Evolutionary conservation across 495 filamentous ascomycete genomes (phyloP), one percentile per base, ranked within the genome.

Genomic region (Penicillium turbatum): DNA sequence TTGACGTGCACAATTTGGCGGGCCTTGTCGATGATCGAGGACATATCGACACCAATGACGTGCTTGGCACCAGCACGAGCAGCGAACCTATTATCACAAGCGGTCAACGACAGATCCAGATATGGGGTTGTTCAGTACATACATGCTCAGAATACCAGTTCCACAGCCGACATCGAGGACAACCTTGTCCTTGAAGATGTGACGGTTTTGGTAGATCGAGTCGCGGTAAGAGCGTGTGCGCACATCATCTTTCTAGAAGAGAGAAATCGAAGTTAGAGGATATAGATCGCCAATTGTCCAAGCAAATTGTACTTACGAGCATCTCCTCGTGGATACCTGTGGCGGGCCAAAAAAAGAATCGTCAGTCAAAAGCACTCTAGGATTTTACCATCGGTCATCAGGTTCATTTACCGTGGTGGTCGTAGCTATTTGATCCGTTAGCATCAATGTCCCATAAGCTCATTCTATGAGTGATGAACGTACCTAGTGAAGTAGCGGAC

Each of bases 81-180:
- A 61, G 92, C 95, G 73, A 99, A 97, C 92, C 96, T 97, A 67
- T 17, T 10, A 37, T 11, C 40, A 0, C 41, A 47, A 38, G 47
- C 15, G 11, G 19, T 56, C 8, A 50, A 38, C 27, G 42, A 59
- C 42, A 63, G 56, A 24, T 3, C 16, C 21, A 6, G 5, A 15
- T 11, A 10, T 19, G 32, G 15, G 29, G 24, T 42, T 32, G 11
- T n/a, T 39, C 40, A 43, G 13, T 31, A 72, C 83, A 53, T 73
- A 90, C 87, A 90, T 89, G 86, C 86, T 89, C 54, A 90, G 84
- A 66, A 90, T 90, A 63, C 84, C 84, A 27, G 93, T 97, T 67
- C 93, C 93, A 74, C 93, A 99, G 68, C 93, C 93, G 51, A 99
- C 92, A 71, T 99, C 93, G 30, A 99, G 85, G 48, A 99, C 93